Percentiles rank a stretch among this genome's conserved stretches.
Conservation (phyloP, 768 basidiomycete species). For the Mycena olivaceomarginata region DNA sequence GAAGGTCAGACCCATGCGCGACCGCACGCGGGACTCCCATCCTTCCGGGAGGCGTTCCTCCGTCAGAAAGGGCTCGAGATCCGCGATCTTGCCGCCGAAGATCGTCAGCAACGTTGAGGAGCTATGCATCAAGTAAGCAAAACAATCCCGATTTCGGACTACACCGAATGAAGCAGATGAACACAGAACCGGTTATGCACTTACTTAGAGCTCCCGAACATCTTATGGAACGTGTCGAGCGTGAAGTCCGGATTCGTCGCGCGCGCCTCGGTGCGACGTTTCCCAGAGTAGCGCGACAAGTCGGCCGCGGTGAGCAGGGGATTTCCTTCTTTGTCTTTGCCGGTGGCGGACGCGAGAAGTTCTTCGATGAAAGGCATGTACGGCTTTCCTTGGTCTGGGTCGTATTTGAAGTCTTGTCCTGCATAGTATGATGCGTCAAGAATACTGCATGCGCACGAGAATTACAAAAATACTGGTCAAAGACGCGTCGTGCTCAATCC, state of each 20-base stretch:
- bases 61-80: slow-evolving; percentile 72
- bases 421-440: slow-evolving; percentile 30
- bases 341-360: slow-evolving; percentile 75
- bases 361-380: slow-evolving; percentile 72
- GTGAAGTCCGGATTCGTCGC: slow-evolving; percentile 75
- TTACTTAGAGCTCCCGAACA: slow-evolving; percentile 83
- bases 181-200: slow-evolving; percentile 39
- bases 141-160: neutral
- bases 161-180: neutral
- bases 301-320: slow-evolving; percentile 75
- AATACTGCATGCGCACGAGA: no score
- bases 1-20: slow-evolving; percentile 77
- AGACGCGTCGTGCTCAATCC: slow-evolving; percentile 84
- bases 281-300: slow-evolving; percentile 72
- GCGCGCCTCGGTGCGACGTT: slow-evolving; percentile 76
- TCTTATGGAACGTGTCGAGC: slow-evolving; percentile 68
- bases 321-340: slow-evolving; percentile 68
- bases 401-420: slow-evolving; percentile 69
- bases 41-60: slow-evolving; percentile 84
- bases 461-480: slow-evolving; percentile 69
- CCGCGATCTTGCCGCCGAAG: slow-evolving; percentile 78
- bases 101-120: slow-evolving; percentile 78
- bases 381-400: slow-evolving; percentile 72
- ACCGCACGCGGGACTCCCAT: slow-evolving; percentile 80
- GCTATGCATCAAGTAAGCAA: slow-evolving; percentile 55